Conservation (phyloP, 2,329 filamentous ascomycete genomes). For the Neonectria punicea region DNA sequence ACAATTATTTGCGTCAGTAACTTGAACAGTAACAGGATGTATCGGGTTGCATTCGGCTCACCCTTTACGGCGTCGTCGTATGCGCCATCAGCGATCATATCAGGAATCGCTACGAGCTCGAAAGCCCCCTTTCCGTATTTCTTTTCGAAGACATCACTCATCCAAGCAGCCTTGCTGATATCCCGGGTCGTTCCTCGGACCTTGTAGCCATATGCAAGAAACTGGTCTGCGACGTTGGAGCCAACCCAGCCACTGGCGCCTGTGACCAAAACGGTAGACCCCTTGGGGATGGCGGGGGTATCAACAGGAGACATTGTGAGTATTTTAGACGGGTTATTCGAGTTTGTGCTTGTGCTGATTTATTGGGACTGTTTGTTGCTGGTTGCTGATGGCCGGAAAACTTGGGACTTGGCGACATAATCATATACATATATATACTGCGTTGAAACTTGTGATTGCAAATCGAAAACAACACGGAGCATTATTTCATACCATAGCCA, state of each 20-base stretch:
- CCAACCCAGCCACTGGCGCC: constrained; percentile 53
- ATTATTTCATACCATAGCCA: background rate
- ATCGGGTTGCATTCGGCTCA: background rate
- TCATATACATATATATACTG: background rate
- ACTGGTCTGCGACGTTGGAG: constrained; percentile 49
- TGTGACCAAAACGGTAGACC: constrained; percentile 51
- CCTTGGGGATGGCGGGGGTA: constrained; percentile 7
- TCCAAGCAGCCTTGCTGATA: constrained; percentile 44
- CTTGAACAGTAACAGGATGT: too few species aligned
- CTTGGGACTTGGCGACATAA: background rate
- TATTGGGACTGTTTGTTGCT: background rate
- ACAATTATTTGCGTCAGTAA: background rate
- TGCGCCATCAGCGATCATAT: constrained; percentile 42
- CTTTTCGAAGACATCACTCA: constrained; percentile 42
- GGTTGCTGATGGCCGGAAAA: background rate
- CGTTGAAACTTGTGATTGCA: too few species aligned
- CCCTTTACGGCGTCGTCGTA: constrained; percentile 43
- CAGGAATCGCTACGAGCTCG: constrained; percentile 46
- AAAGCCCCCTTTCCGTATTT: constrained; percentile 47
- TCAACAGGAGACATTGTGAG: background rate
- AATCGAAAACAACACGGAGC: background rate
- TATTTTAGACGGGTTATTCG: background rate
- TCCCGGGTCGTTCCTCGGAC: constrained; percentile 56
- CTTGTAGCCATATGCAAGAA: constrained; percentile 50
- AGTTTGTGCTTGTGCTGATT: background rate